Evolutionary conservation across 1,284 basidiomycete genomes (phyloP), one percentile per base, ranked within the genome.

Genomic region (Bjerkandera adusta): DNA sequence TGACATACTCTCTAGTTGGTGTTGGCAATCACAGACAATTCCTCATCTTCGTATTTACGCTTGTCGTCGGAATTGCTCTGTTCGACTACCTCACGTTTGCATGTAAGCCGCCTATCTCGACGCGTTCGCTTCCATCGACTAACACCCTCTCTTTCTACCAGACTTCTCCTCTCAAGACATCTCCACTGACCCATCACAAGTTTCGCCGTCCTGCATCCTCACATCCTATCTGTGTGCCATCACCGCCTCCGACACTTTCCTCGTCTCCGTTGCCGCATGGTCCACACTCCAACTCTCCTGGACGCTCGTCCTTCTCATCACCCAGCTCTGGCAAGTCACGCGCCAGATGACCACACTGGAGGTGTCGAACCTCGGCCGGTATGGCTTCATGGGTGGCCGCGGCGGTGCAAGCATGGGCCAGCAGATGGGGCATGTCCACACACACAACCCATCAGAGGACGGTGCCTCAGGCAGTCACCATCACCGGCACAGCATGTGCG

Each of bases 261-360:
- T 97, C 35, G 76, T 97, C 49, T 75, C 83, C 6, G 83, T 93
- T 38, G 75, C 85, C 0, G 52, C 75, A 16, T 99, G 97, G 96
- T 75, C 92, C 0, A 89, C 86, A 0, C 75, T 99, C 7, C 96
- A 99, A 64, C 81, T 98, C 24, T 81, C 83, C 0, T 99, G 97
- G 96, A 98, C 96, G 0, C 67, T 81, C 34, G 78, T 99, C 45
- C 83, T 99, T 36, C 81, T 96, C 41, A 76, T 75, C 29, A 85
- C 85, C 5, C 97, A 99, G 60, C 72, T 86, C 32, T 97, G 91
- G 89, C 96, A 98, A 68, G 81, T 98, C 44, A 79, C 85, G 7
- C 79, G 89, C 15, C 96, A 99, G 63, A 92, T 99, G 82, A 99
- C 96, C 1, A 97, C 96, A 0, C 79, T 97, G 47, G 96, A 99